These are phyloP conservation scores for Candida insectalens DNA, from an alignment of 805 yeast species.

Conservation along the genomic window DNA sequence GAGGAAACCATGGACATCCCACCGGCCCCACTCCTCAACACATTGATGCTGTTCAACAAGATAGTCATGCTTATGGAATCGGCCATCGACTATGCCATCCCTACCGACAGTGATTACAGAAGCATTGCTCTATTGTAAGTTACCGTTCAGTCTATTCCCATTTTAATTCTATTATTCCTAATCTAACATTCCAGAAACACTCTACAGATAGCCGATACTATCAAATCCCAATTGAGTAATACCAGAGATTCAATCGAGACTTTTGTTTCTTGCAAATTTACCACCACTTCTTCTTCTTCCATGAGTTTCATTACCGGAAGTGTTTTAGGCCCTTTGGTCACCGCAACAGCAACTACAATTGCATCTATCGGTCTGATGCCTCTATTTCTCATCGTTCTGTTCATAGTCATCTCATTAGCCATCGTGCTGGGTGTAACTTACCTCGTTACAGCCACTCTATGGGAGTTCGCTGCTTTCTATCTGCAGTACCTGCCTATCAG, in stretches of 20 bases:
- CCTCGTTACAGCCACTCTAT: conserved; percentile 3
- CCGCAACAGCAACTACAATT: too few species aligned
- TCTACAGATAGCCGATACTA: conserved; percentile 5
- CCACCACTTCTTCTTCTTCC: too few species aligned
- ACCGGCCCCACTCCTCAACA: conserved; percentile 1
- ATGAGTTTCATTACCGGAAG: too few species aligned
- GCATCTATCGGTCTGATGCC: conserved; percentile 19
- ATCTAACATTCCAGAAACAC: conserved; percentile 8
- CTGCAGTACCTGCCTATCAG: conserved; percentile 11
- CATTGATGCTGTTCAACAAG: conserved; percentile 10
- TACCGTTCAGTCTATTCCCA: conserved; percentile 2
- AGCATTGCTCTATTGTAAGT: conserved; percentile 17
- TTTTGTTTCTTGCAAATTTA: too few species aligned
- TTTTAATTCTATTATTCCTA: conserved; percentile 1
- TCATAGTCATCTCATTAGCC: conserved; percentile 8
- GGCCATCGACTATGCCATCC: conserved; percentile 12
- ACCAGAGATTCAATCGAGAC: conserved; percentile 14
- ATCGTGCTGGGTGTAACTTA: conserved; percentile 7
- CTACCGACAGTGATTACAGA: conserved; percentile 15
- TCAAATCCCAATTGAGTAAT: conserved; percentile 3
- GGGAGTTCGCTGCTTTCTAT: too few species aligned
- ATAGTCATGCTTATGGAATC: conserved; percentile 10
- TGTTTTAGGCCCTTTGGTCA: too few species aligned
- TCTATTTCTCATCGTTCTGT: conserved; percentile 11
- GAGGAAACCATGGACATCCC: background rate